These are phyloP conservation scores for Sclerotinia subarctica DNA, from an alignment of 2,329 filamentous ascomycete genomes.

Conservation along the genomic window DNA sequence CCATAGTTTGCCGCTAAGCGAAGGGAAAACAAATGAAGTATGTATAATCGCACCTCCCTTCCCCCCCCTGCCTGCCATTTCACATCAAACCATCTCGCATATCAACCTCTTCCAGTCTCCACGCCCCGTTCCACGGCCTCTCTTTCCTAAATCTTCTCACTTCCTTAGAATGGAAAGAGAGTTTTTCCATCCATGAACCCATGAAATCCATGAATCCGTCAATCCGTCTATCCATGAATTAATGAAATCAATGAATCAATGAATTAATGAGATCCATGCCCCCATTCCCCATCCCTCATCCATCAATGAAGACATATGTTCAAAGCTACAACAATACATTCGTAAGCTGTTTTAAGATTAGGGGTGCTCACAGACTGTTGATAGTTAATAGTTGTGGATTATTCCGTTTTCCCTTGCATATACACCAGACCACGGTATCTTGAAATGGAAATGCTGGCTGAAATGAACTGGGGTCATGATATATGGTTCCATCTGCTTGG, in stretches of 20 bases:
- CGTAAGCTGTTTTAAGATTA: slow-evolving; percentile 16
- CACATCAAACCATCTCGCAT: slow-evolving; percentile 7
- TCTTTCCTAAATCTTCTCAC: not conserved
- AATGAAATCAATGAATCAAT: not conserved
- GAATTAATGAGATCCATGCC: not conserved
- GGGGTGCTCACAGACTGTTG: slow-evolving; percentile 1
- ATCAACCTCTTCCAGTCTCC: not conserved
- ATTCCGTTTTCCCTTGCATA: not conserved
- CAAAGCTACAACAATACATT: slow-evolving; percentile 4
- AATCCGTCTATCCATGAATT: not conserved
- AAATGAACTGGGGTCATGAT: not conserved
- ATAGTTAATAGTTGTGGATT: not conserved
- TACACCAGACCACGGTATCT: too few species aligned
- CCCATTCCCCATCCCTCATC: not conserved
- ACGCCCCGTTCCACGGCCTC: too few species aligned
- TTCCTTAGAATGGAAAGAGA: slow-evolving; percentile 7
- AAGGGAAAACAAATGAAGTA: slow-evolving; percentile 16
- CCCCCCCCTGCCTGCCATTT: slow-evolving; percentile 5
- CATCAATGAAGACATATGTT: slow-evolving; percentile 2
- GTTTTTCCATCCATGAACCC: not conserved
- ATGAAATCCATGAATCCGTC: not conserved
- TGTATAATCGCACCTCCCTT: not conserved
- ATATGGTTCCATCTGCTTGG: not conserved
- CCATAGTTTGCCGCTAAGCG: slow-evolving; percentile 15
- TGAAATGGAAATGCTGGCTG: not conserved